Conservation (phyloP, 805 yeast species). For the Cyberlindnera samutprakarnensis region DNA sequence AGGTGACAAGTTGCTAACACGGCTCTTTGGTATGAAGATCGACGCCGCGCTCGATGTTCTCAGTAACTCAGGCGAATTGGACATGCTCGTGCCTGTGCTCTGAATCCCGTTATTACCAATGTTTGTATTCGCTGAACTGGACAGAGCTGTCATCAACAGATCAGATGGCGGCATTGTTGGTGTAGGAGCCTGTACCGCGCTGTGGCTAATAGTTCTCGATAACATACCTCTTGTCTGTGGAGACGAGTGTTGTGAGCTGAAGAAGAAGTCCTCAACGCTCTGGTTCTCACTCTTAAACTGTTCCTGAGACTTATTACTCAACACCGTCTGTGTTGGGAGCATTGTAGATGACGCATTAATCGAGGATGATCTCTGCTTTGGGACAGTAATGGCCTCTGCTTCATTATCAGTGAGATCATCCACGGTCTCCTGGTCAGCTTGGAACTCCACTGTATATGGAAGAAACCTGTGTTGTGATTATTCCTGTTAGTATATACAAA, state of each 20-base stretch:
- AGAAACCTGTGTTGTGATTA: conserved; percentile 41
- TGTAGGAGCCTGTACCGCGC: not conserved
- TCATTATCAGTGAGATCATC: conserved; percentile 21
- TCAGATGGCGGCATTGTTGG: conserved; percentile 1
- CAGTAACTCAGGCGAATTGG: too few relatives aligned
- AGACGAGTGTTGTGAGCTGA: conserved; percentile 7
- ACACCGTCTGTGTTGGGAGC: conserved; percentile 17
- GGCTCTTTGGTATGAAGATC: conserved; percentile 34
- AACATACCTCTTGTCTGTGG: conserved; percentile 2
- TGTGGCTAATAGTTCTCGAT: not conserved
- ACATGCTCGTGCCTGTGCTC: too few relatives aligned
- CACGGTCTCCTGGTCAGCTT: conserved; percentile 26
- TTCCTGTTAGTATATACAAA: too few relatives aligned
- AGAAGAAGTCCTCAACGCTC: conserved; percentile 22
- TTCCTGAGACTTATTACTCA: too few relatives aligned
- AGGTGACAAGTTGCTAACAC: conserved; percentile 22
- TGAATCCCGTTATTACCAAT: too few relatives aligned
- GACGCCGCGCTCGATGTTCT: conserved; percentile 3
- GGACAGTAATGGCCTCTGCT: conserved; percentile 11
- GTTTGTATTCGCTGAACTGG: not conserved
- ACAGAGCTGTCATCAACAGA: not conserved
- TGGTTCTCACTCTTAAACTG: conserved; percentile 11
- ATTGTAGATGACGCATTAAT: conserved; percentile 9
- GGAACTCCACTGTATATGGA: conserved; percentile 66
- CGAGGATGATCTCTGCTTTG: conserved; percentile 15